phyloP scores from a whole-genome alignment of 768 basidiomycete genomes.

The Boletus barrowsii region DNA sequence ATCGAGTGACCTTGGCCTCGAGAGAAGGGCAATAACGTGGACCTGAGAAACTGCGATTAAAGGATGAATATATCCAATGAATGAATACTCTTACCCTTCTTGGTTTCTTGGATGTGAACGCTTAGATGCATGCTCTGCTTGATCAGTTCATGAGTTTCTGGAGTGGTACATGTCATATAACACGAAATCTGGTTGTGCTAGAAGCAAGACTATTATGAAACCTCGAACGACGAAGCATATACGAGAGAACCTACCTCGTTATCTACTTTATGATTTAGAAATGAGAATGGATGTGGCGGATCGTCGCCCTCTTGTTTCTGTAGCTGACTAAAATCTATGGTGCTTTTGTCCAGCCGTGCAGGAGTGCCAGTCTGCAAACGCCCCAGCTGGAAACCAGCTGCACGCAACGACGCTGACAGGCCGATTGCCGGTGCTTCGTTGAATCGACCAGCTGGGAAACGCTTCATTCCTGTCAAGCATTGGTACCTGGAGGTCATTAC shows the following conservation, averaged over 20 bases:
- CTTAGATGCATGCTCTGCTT: constrained; percentile 73
- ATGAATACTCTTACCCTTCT: constrained; percentile 55
- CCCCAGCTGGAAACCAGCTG: constrained; percentile 78
- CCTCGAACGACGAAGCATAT: not conserved
- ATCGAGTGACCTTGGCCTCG: constrained; percentile 82
- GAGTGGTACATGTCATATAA: constrained; percentile 70
- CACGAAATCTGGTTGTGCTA: constrained; percentile 75
- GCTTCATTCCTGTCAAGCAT: constrained; percentile 51
- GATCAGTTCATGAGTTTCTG: constrained; percentile 71
- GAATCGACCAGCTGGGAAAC: constrained; percentile 76
- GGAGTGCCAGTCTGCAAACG: constrained; percentile 87
- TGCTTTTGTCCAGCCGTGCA: constrained; percentile 66
- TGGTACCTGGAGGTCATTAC: not conserved
- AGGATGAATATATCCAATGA: not conserved
- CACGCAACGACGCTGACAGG: constrained; percentile 69
- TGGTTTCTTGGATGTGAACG: constrained; percentile 85
- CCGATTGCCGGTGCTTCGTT: constrained; percentile 70
- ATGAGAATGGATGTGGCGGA: constrained; percentile 72
- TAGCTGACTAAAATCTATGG: constrained; percentile 67
- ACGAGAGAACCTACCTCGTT: constrained; percentile 52
- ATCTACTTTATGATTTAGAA: constrained; percentile 60
- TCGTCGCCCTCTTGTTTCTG: constrained; percentile 65
- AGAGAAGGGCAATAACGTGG: constrained; percentile 91
- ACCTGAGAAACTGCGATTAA: constrained; percentile 40
- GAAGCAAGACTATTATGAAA: not conserved